Conservation (phyloP, 495 filamentous ascomycete species). For the Neurospora tetraspora region DNA sequence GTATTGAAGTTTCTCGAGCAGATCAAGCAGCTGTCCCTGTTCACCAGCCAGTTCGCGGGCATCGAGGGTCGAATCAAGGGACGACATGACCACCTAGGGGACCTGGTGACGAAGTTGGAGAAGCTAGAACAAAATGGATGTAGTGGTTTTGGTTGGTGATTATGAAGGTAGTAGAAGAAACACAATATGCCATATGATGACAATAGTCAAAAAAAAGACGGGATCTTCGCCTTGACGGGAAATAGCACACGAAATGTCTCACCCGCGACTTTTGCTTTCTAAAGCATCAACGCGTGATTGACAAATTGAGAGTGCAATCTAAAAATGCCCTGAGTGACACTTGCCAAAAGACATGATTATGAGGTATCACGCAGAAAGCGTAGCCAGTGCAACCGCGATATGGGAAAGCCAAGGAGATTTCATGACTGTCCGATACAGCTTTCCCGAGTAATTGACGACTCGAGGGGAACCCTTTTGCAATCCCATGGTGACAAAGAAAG, state of each 20-base stretch:
- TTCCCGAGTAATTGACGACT: not conserved
- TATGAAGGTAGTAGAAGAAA: not conserved
- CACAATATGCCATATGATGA: not conserved
- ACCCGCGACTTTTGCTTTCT: not conserved
- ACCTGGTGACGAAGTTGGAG: not conserved
- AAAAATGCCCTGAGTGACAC: not conserved
- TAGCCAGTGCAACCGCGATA: not conserved
- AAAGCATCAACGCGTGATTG: not conserved
- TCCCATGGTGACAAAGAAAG: not conserved
- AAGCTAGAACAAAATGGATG: not conserved
- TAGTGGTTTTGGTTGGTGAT: not conserved
- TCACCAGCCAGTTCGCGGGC: slow-evolving; percentile 27
- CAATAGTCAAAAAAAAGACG: not conserved
- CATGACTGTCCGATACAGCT: not conserved
- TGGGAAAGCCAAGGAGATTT: not conserved
- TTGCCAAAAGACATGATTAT: not conserved
- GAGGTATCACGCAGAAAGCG: not conserved
- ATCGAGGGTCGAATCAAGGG: slow-evolving; percentile 23
- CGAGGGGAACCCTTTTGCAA: not conserved
- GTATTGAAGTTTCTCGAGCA: slow-evolving; percentile 32
- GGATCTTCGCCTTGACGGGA: not conserved
- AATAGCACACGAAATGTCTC: no score
- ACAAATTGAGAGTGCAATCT: not conserved
- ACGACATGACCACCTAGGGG: slow-evolving; percentile 8
- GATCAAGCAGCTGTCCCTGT: slow-evolving; percentile 26